Percentiles rank a stretch among this genome's conserved stretches.
Evolutionary conservation across 2,329 filamentous ascomycete species (phyloP).

Genomic region (Aureobasidium sp.): DNA sequence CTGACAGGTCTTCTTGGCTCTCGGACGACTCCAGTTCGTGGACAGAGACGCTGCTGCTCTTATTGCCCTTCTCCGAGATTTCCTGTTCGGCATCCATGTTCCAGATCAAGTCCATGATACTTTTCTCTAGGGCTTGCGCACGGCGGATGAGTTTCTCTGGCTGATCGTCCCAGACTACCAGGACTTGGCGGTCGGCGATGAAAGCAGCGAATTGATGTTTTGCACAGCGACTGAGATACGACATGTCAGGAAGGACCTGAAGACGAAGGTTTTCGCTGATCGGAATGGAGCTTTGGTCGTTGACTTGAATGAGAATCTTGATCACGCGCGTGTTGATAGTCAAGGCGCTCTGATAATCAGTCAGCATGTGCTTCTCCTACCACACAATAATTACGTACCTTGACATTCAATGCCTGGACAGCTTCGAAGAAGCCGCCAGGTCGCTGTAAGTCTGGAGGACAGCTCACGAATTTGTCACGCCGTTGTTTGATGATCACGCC

Average conservation of each 20-base stretch:
- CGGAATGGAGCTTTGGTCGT: constrained; percentile 61
- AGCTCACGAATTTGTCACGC: constrained; percentile 57
- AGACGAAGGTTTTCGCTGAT: constrained; percentile 64
- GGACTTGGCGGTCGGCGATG: constrained; percentile 61
- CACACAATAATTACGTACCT: constrained; percentile 44
- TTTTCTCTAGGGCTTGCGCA: constrained; percentile 57
- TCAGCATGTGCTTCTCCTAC: neutral
- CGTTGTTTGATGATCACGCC: constrained; percentile 62
- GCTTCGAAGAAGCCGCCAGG: constrained; percentile 56
- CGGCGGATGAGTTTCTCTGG: constrained; percentile 61
- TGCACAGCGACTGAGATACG: constrained; percentile 63
- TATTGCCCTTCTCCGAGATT: constrained; percentile 44
- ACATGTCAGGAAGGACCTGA: constrained; percentile 67
- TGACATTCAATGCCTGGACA: constrained; percentile 57
- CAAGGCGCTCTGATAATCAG: constrained; percentile 63
- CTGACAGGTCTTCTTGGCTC: constrained; percentile 43
- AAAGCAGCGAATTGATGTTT: constrained; percentile 74
- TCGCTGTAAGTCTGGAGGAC: constrained; percentile 51
- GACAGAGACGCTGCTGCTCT: constrained; percentile 35
- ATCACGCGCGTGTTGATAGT: constrained; percentile 73
- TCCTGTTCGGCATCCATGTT: constrained; percentile 46
- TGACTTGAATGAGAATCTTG: constrained; percentile 62
- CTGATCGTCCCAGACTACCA: constrained; percentile 71
- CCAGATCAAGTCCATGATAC: constrained; percentile 68
- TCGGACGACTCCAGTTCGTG: constrained; percentile 32